phyloP scores from a whole-genome alignment of 1,284 basidiomycete genomes.

The Sparassis latifolia region DNA sequence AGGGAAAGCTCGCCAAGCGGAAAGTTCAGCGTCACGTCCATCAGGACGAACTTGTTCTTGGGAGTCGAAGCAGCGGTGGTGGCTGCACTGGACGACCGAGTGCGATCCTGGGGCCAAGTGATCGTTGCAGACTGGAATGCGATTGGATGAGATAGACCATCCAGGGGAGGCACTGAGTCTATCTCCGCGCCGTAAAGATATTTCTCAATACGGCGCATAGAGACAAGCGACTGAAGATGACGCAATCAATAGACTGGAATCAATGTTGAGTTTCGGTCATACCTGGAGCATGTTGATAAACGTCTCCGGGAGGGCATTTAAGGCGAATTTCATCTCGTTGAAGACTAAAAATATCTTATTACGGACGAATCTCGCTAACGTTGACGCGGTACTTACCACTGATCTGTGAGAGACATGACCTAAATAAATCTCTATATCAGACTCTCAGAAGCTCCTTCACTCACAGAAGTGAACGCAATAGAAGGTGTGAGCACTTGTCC shows the following conservation, averaged over 20 bases:
- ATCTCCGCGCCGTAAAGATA: slow-evolving; percentile 76
- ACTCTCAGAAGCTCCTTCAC: slow-evolving; percentile 15
- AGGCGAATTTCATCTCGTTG: slow-evolving; percentile 77
- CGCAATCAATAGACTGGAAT: neutral
- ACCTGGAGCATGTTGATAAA: slow-evolving; percentile 84
- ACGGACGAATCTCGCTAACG: neutral
- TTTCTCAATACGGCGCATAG: slow-evolving; percentile 86
- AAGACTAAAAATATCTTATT: slow-evolving; percentile 50
- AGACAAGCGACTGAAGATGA: slow-evolving; percentile 61
- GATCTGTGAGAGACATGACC: slow-evolving; percentile 29
- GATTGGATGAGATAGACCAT: slow-evolving; percentile 53
- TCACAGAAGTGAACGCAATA: slow-evolving; percentile 79
- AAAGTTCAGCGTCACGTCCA: slow-evolving; percentile 78
- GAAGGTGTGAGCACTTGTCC: slow-evolving; percentile 72
- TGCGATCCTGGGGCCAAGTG: slow-evolving; percentile 82
- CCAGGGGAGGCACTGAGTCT: slow-evolving; percentile 47
- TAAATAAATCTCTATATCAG: neutral
- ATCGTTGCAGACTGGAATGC: slow-evolving; percentile 79
- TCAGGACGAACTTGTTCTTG: slow-evolving; percentile 70
- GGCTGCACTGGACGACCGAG: slow-evolving; percentile 36
- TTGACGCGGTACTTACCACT: slow-evolving; percentile 32
- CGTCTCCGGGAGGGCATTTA: slow-evolving; percentile 85
- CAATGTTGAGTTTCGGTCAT: slow-evolving; percentile 7
- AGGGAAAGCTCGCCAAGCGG: slow-evolving; percentile 73
- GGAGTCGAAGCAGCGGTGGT: slow-evolving; percentile 68